A percentile compares a stretch with the other conserved stretches of the same genome.
These are phyloP conservation scores for Suillus brevipes DNA, from an alignment of 768 basidiomycete genomes.

Conservation along the genomic window DNA sequence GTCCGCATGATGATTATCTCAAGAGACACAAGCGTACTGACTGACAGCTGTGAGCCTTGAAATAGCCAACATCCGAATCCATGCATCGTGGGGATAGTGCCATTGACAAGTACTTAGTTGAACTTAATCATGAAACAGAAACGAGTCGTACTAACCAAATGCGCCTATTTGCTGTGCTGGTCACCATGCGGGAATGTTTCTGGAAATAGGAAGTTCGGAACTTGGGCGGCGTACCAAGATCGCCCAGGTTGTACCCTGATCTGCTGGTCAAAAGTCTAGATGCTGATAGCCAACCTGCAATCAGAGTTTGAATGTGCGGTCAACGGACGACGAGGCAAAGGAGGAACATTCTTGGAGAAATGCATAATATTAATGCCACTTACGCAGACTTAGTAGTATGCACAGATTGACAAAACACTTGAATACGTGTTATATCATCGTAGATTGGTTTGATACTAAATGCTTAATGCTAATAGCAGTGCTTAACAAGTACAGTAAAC, in stretches of 20 bases:
- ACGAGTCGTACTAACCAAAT: background rate
- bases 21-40: background rate
- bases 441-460: background rate
- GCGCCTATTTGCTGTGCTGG: background rate
- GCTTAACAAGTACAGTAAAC: constrained; percentile 9
- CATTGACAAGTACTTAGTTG: background rate
- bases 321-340: background rate
- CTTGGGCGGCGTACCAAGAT: background rate
- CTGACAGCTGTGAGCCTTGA: background rate
- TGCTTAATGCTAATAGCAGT: background rate
- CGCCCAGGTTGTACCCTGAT: background rate
- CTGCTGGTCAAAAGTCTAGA: background rate
- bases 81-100: background rate
- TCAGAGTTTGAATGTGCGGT: background rate
- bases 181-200: background rate
- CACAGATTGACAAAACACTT: background rate
- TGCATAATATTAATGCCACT: background rate
- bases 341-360: background rate
- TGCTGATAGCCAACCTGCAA: background rate
- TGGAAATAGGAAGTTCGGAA: background rate
- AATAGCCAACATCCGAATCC: background rate
- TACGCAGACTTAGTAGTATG: background rate
- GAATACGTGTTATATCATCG: background rate
- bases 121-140: background rate
- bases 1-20: background rate